phyloP scores from a whole-genome alignment of 83 land plant species.

The Picea abies region DNA sequence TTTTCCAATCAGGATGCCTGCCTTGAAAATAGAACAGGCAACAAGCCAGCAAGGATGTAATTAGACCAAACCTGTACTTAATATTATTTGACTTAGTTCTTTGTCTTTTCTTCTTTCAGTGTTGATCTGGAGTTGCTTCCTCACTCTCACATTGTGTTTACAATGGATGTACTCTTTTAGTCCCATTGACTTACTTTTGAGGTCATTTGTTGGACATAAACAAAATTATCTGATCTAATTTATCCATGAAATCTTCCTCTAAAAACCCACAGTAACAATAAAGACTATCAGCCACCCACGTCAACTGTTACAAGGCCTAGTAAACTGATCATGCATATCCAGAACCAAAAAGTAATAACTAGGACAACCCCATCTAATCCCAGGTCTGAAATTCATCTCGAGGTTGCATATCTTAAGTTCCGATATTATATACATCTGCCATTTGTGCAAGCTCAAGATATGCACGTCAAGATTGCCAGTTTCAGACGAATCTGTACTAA shows the following conservation, averaged over 20 bases:
- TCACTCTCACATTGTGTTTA: no score
- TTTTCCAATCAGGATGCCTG: not conserved
- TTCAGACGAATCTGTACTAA: not conserved
- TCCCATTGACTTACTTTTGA: not conserved
- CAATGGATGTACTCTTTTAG: no score
- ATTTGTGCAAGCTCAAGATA: no score
- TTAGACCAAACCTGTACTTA: not conserved
- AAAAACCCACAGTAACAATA: no score
- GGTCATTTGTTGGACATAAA: not conserved
- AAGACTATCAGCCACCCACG: not conserved
- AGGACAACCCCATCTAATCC: not conserved
- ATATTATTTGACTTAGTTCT: no score
- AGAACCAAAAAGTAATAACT: not conserved
- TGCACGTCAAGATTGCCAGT: no score
- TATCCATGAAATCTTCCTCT: not conserved
- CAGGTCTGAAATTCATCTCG: not conserved
- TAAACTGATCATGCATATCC: not conserved
- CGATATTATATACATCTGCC: no score
- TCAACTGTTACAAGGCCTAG: not conserved
- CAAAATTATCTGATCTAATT: not conserved
- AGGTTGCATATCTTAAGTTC: no score
- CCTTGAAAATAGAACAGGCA: not conserved
- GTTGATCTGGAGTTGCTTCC: not conserved
- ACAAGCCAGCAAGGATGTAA: not conserved
- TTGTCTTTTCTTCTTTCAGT: not conserved